phyloP scores from a whole-genome alignment of 768 basidiomycete species.

The Lactifluus piperatus region DNA sequence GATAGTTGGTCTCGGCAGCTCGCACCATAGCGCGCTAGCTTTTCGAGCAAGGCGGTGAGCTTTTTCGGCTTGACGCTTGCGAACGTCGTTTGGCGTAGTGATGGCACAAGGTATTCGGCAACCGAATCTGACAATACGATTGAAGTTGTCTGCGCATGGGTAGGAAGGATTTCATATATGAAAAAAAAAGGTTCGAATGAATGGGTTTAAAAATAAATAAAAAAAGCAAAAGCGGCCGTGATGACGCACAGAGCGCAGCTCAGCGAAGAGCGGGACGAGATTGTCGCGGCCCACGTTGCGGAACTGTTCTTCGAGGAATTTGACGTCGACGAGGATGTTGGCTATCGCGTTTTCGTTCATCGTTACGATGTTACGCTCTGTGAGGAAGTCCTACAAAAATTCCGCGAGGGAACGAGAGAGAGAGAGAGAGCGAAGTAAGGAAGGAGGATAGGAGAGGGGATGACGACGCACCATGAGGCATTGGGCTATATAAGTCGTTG shows the following conservation, averaged over 20 bases:
- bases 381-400: conserved; percentile 59
- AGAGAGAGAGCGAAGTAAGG: not conserved
- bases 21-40: conserved; percentile 61
- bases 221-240: too few species aligned
- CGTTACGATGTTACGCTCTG: conserved; percentile 61
- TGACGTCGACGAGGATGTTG: conserved; percentile 78
- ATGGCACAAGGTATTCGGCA: conserved; percentile 70
- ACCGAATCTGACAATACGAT: conserved; percentile 68
- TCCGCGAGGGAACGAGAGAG: too few species aligned
- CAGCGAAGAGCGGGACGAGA: conserved; percentile 63
- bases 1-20: conserved; percentile 49
- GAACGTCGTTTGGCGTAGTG: conserved; percentile 59
- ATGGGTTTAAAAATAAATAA: not conserved
- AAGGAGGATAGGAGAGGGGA: not conserved
- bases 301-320: conserved; percentile 84
- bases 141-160: conserved; percentile 46
- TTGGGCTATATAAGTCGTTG: conserved; percentile 80
- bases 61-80: conserved; percentile 58
- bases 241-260: conserved; percentile 62
- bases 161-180: not conserved
- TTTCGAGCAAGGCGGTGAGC: conserved; percentile 68
- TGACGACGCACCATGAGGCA: conserved; percentile 67
- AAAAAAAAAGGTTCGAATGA: not conserved
- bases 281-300: conserved; percentile 64
- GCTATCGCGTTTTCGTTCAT: conserved; percentile 88